Base-by-base conservation (phyloP, 2,329 filamentous ascomycete genomes). In the Scleromitrula shiraiana region DNA sequence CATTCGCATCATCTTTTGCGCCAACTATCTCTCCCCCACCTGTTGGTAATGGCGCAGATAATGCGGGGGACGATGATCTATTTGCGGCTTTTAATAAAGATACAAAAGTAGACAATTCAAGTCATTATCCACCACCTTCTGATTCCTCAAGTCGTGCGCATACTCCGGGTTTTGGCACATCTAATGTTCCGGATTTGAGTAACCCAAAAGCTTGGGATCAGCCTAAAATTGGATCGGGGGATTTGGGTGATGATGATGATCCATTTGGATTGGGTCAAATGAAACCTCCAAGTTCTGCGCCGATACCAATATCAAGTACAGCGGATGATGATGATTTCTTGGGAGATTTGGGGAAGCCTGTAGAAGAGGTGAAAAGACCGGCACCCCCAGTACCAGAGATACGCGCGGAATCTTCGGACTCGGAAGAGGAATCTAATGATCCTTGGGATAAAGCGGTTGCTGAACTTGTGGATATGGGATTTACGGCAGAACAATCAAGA, bases 381-480 rank as follows among this genome's bases (percentile, higher is more conserved):
- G 29, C 65, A 67, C 53, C 62, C n/a, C 41, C 58, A 7, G 52
- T 60, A 26, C 64, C 51, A 15, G 50, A 59, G 8, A 50, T 60
- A 22, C 30, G 48, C 15, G 35, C 50, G 4, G 52, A 60, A 24
- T 49, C 56, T 33, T 48, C 55, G 7, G 50, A 52, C 26, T 32
- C 29, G 29, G 44, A 48, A 15, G 55, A 57, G 12, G 54, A 57
- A 41, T 53, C 57, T 23, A 67, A 78, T 29, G 83, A 88, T 58
- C 80, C 78, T 1, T 82, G 84, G 50, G 88, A 95, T 61, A 80
- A 78, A 56, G 87, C 89, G 8, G 78, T 97, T 22, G 88, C 87
- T 8, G 88, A 97, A 64, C 70, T 98, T 22, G 81, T 96, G 3
- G 91, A 96, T 56, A 97, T 97, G 79, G 93, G 93, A 0, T 98